Evolutionary conservation across 2,329 filamentous ascomycete genomes (phyloP), one percentile per base, ranked within the genome.

Genomic region (Whalleya microplaca): DNA sequence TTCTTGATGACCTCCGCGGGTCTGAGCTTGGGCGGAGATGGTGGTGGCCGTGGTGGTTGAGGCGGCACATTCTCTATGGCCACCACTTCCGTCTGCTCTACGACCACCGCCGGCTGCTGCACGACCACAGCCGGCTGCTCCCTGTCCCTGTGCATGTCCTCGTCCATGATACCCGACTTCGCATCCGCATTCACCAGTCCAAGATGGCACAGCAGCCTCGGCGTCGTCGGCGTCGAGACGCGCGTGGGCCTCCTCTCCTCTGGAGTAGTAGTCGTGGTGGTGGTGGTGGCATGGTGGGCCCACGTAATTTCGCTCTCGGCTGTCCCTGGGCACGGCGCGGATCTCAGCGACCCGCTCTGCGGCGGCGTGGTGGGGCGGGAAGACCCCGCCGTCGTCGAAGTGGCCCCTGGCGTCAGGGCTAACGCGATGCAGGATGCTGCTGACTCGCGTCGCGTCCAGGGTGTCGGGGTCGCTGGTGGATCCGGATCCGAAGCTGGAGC

Each of bases 271-370:
- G n/a, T n/a, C n/a, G 27, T 12, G 27, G 27, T 5, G 27, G 27
- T 12, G 27, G 32, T 3, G 5, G 32, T 60, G 53, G 20, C 60
- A 65, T 21, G 55, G 46, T 21, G 56, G 41, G 45, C 52, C 50
- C 56, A 72, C 57, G 55, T 55, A 63, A 23, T 71, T 69, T 42
- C 70, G 57, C 18, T 66, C 56, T 50, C 63, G 60, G 45, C 63
- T 66, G 51, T 69, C 61, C 59, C 53, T 58, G 27, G 68, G 57
- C 14, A 54, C 48, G 46, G 64, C 65, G 37, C 58, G 56, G 37
- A 53, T 50, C 55, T 72, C 69, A 48, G 62, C 68, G 44, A 71
- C 59, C 18, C 56, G 44, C 42, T 72, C 69, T 41, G 65, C 63
- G 53, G 65, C 63, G 53, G 62, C 59, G 52, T 62, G 51, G 21